Evolutionary conservation across 169 alveolate genomes (phyloP), one percentile per base, ranked within the genome.

Genomic region (Plasmodium gonderi): DNA sequence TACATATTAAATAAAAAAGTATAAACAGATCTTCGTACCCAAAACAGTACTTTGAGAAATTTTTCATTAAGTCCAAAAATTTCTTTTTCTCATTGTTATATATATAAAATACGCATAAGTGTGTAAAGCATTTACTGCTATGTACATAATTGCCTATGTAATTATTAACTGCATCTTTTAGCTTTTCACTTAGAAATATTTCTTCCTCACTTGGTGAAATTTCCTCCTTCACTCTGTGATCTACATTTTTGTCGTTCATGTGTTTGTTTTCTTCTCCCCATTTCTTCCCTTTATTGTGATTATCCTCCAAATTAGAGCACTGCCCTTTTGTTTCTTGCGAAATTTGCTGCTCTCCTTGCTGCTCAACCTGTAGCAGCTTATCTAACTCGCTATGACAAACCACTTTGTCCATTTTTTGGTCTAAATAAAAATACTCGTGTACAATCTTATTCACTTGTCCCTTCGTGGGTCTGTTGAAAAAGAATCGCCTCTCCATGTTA

Each of bases 1-100:
- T 75, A n/a, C 92, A 85, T 20, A 85, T 36, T 74, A 85, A 74
- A 67, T 85, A 85, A 20, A 85, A 85, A 3, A 85, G 78, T 29
- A 85, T 85, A 65, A 85, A 85, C n/a, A 85, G 67, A 29, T 85
- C 92, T 33, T 85, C 92, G 45, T 85, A 85, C 12, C 92, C 51
- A 75, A 85, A 85, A 65, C 89, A 72, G 36, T 75, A 85, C 12
- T 54, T 74, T 2, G 12, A 45, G 44, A 40, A 54, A 2, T 85
- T 72, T 51, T 85, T 51, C 38, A 85, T 75, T 12, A 85, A 42
- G 45, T 85, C 79, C 17, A 75, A 9, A 65, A 85, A 85, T 31
- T 74, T 85, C 29, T 51, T 60, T 75, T 85, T 85, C 36, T 85
- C 92, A 85, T 75, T 78, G 47, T 85, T 85, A 54, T 85, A 65